Base-by-base conservation (phyloP, 371 early-diverging fungal species). In the Phascolomyces articulosus region DNA sequence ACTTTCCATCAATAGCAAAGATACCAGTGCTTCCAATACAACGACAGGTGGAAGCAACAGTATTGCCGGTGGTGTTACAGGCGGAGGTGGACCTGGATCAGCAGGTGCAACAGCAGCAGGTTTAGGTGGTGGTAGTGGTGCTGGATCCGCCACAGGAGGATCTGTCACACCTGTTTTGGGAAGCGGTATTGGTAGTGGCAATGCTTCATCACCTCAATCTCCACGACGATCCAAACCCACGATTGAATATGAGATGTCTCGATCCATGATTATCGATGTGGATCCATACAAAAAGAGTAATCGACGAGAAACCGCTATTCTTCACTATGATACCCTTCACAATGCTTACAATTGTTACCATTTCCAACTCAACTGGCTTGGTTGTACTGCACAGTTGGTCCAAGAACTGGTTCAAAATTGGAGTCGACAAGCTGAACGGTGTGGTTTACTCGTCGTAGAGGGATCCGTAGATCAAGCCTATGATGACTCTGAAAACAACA, bases 351-450 rank as follows among this genome's bases (percentile, higher is more conserved):
- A 90, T 58, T 94, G 94, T 74, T 98, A 93, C 66, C 98, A 98
- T 63, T 91, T 98, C 58, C 94, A 96, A 67, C 71, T 98, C 24
- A 92, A 96, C 72, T 98, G 99, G 99, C 79, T 98, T 8, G 94
- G 93, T 27, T 98, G 98, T 72, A 95, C 96, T 1, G 92, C 96
- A 6, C 84, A 93, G 28, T 75, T 96, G 21, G 88, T 98, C 20
- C 95, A 97, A 62, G 96, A 97, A 62, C 74, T 96, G 55, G 77
- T 98, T 20, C 87, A 85, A 44, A 78, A 81, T 16, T 98, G 98
- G 99, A 72, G 88, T 34, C 77, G 94, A 23, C 84, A 84, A 27
- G 96, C 97, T 0, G 95, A 96, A 60, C 87, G 91, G 55, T 94
- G 93, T 66, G 97, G 97, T 2, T 77, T 98, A 31, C 90, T 92